phyloP scores from a whole-genome alignment of 108 stramenopile species.

The Parmales sp. region DNA sequence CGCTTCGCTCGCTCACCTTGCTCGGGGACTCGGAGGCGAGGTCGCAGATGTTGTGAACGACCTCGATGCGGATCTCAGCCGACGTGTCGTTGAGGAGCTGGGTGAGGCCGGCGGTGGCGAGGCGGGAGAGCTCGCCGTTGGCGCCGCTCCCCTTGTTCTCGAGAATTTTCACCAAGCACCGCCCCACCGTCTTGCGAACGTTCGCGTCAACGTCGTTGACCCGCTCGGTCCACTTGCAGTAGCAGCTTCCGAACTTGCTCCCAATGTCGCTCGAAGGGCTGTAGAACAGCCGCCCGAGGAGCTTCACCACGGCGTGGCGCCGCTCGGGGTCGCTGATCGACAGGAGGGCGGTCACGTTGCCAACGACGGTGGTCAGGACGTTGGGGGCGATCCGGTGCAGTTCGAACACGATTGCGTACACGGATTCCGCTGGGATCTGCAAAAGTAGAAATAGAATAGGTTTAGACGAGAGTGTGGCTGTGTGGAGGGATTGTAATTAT shows the following conservation, averaged over 20 bases:
- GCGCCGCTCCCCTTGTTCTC: constrained; percentile 23
- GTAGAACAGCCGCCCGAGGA: constrained; percentile 54
- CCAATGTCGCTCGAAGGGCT: constrained; percentile 30
- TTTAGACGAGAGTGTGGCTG: neutral
- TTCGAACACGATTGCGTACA: constrained; percentile 58
- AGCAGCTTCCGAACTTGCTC: constrained; percentile 43
- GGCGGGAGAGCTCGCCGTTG: constrained; percentile 36
- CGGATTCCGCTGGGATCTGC: constrained; percentile 11
- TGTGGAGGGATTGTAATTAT: neutral
- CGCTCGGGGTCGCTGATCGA: constrained; percentile 28
- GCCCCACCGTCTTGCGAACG: constrained; percentile 38
- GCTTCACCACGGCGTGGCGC: constrained; percentile 41
- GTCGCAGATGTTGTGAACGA: constrained; percentile 60
- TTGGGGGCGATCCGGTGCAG: constrained; percentile 52
- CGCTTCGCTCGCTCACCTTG: constrained; percentile 10
- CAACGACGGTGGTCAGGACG: constrained; percentile 69
- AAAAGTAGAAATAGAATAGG: neutral
- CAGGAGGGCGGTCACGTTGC: constrained; percentile 45
- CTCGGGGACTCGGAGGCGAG: constrained; percentile 33
- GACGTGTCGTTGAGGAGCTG: constrained; percentile 24
- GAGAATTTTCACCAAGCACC: constrained; percentile 42
- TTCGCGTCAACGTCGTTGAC: constrained; percentile 30
- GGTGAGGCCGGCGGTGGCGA: constrained; percentile 36
- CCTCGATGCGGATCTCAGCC: constrained; percentile 37
- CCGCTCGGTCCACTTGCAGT: constrained; percentile 56